These are phyloP conservation scores for Pseudozyma tsukubaensis DNA, from an alignment of 1,284 basidiomycete species.

Conservation along the genomic window DNA sequence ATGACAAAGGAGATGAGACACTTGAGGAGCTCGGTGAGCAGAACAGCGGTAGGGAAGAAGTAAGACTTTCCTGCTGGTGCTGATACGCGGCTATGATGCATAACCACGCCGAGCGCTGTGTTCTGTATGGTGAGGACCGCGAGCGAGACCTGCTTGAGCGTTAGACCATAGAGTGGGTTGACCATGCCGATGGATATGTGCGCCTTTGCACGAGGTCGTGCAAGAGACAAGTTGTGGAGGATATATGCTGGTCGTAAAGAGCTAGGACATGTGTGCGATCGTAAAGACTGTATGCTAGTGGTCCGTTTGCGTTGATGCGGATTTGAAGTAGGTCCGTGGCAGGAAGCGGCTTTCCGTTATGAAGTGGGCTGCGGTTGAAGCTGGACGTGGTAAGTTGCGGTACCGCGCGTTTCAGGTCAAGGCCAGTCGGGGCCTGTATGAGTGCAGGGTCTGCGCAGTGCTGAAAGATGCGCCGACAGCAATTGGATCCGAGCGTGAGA, in stretches of 20 bases:
- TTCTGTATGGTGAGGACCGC: slow-evolving; percentile 94
- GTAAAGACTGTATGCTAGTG: too few relatives aligned
- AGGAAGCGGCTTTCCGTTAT: slow-evolving; percentile 8
- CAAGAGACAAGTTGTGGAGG: slow-evolving; percentile 2
- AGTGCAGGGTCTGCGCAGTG: not conserved
- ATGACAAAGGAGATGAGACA: slow-evolving; percentile 83
- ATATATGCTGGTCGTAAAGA: slow-evolving; percentile 1
- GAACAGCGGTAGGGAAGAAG: slow-evolving; percentile 89
- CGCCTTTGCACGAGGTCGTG: slow-evolving; percentile 6
- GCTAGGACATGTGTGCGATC: slow-evolving; percentile 21
- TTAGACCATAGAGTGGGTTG: slow-evolving; percentile 29
- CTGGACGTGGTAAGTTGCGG: not conserved
- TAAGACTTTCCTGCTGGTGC: slow-evolving; percentile 79
- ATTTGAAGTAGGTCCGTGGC: not conserved
- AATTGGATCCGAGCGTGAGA: not conserved
- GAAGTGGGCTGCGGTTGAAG: slow-evolving; percentile 14
- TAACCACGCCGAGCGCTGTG: slow-evolving; percentile 59
- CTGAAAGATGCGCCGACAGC: not conserved
- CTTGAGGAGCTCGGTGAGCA: slow-evolving; percentile 92
- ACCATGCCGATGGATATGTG: slow-evolving; percentile 17
- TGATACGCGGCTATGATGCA: slow-evolving; percentile 78
- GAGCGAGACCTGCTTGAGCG: slow-evolving; percentile 73
- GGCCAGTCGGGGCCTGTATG: not conserved
- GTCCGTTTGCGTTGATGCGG: not conserved
- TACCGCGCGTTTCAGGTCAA: not conserved